Conservation (phyloP, 129 eudicot genomes). For the Glebionis coronaria region DNA sequence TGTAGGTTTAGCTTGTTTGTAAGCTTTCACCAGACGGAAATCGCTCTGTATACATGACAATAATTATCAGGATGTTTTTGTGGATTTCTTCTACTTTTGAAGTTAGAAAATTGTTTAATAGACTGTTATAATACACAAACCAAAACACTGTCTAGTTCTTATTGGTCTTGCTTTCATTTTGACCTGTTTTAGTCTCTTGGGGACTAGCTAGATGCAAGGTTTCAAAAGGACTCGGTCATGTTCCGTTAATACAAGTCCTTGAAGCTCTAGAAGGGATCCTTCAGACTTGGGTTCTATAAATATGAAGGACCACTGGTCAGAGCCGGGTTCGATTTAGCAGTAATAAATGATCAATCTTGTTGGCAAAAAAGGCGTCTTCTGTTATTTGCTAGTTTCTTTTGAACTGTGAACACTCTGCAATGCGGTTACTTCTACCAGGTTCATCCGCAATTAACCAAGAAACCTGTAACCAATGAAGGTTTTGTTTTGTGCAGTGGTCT, state of each 20-base stretch:
- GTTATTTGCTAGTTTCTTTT: not conserved
- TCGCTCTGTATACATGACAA: slow-evolving; percentile 44
- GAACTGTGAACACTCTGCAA: not conserved
- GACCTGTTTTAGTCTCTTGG: not conserved
- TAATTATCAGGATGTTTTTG: slow-evolving; percentile 31
- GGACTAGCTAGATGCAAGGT: not conserved
- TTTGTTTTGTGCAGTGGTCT: too few relatives aligned
- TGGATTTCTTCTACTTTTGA: slow-evolving; percentile 14
- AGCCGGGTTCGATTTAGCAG: not conserved
- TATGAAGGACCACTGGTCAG: not conserved
- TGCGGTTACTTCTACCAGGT: too few relatives aligned
- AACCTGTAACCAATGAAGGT: too few relatives aligned
- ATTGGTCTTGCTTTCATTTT: not conserved
- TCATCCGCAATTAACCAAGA: too few relatives aligned
- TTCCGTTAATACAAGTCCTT: not conserved
- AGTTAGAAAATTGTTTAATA: not conserved
- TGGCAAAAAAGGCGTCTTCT: not conserved
- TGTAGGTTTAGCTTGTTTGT: slow-evolving; percentile 31
- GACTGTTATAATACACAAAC: not conserved
- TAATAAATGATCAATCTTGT: not conserved
- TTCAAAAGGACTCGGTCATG: not conserved
- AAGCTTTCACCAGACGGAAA: slow-evolving; percentile 21
- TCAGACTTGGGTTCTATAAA: not conserved
- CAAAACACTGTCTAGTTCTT: not conserved
- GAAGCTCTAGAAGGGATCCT: not conserved